Conservation (phyloP, 192 early-diverging fungal species). For the Coemansia sp. region DNA sequence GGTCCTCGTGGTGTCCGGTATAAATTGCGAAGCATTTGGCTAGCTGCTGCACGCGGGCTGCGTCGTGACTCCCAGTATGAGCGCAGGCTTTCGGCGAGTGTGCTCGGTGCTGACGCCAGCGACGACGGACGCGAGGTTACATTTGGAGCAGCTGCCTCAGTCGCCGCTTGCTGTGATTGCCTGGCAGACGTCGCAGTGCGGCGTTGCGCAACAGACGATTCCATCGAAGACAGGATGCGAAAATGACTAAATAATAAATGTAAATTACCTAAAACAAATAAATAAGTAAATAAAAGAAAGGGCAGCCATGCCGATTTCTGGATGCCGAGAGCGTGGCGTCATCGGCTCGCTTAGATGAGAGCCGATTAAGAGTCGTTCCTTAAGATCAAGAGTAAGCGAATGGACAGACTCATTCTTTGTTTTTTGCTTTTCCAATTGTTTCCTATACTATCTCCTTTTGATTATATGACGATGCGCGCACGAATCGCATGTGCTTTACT, state of each 20-base stretch:
- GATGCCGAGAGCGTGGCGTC: background rate
- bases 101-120: constrained; percentile 40
- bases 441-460: background rate
- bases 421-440: background rate
- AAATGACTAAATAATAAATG: background rate
- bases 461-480: background rate
- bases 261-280: background rate
- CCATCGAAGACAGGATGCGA: background rate
- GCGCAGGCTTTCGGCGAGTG: constrained; percentile 43
- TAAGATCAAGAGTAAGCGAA: background rate
- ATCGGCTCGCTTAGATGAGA: background rate
- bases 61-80: constrained; percentile 49
- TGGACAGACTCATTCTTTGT: background rate
- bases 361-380: background rate
- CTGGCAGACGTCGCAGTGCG: constrained; percentile 2
- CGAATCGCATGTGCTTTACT: background rate
- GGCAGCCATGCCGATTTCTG: background rate
- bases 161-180: constrained; percentile 4
- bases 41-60: constrained; percentile 12
- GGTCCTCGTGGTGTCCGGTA: constrained; percentile 12
- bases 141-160: constrained; percentile 5
- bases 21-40: constrained; percentile 33
- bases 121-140: constrained; percentile 33
- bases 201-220: background rate
- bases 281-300: background rate